Evolutionary conservation across 1,139 yeast genomes (phyloP).

Genomic region (Trichomonascaceae sp.): DNA sequence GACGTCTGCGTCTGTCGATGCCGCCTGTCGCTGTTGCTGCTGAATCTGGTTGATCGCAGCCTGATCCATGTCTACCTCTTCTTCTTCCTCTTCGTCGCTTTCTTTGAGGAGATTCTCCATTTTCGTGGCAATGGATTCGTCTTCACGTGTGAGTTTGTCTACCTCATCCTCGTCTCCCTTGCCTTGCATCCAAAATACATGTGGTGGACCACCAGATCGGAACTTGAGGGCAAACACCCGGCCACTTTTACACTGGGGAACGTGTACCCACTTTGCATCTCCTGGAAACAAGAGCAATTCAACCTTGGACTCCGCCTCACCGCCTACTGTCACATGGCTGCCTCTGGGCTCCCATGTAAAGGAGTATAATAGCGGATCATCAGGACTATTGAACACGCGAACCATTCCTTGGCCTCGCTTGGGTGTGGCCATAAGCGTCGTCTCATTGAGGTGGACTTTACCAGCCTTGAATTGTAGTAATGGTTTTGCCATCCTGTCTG

Average conservation of each 20-base stretch:
- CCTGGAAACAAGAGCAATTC: constrained; percentile 83
- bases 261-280: constrained; percentile 73
- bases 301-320: constrained; percentile 29
- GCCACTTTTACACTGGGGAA: constrained; percentile 66
- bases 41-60: no score
- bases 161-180: constrained; percentile 46
- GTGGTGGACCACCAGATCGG: constrained; percentile 70
- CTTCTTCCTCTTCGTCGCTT: constrained; percentile 33
- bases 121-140: constrained; percentile 38
- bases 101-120: constrained; percentile 40
- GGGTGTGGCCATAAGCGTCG: constrained; percentile 60
- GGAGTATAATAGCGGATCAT: constrained; percentile 38
- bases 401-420: constrained; percentile 65
- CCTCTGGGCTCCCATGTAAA: constrained; percentile 52
- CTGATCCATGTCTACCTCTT: no score
- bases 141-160: constrained; percentile 48
- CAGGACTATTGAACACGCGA: constrained; percentile 51
- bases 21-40: no score
- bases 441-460: constrained; percentile 59
- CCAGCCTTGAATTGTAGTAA: constrained; percentile 71
- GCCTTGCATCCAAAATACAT: constrained; percentile 87
- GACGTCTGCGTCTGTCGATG: no score
- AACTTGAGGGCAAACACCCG: constrained; percentile 77
- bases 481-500: constrained; percentile 7
- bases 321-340: constrained; percentile 8